Base-by-base conservation (phyloP, 345 rosid genomes). In the Pugionium dolabratum region DNA sequence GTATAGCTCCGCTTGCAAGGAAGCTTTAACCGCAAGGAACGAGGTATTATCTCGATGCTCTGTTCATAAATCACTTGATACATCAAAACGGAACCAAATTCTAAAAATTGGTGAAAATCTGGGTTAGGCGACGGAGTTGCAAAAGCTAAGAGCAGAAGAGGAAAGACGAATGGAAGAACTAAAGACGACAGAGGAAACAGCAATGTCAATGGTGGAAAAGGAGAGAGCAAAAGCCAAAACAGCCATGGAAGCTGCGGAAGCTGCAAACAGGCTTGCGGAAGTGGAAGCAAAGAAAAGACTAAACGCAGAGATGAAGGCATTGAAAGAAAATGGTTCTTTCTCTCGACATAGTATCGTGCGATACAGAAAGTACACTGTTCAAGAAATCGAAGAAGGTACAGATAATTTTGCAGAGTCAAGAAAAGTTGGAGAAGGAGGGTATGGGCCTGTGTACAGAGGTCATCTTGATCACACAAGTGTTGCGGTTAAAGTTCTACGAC, bases 381-480 rank as follows among this genome's bases (percentile, higher is more conserved):
- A 88, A 39, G 99, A 90, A 55, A 83, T 94, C 46, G 97, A 94
- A 79, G 57, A 64, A 58, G 97, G 80, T 9, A 90, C 99, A 1
- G 71, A 66, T 2, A 62, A 28, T 73, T 94, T 94, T 10, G 42
- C 79, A 1, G 72, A 63, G 0, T 72, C 84, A 4, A 76, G 65
- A 54, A 94, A 85, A 80, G 83, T 94, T 1, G 97, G 99, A 8
- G 99, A 90, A 83, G 99, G 99, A 75, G 99, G 99, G 3, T 90
- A 94, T 59, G 99, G 99, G 18, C 18, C 18, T 18, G 18, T 93
- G n/a, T 93, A 53, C 53, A 84, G 79, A 79, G 85, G 98, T 63
- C 69, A 75, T 62, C 92, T 94, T 54, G 97, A 90, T 76, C 95
- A 90, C 60, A 94, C 95, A 5, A 75, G 85, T 1, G 95, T 83